Evolutionary conservation across 768 basidiomycete species (phyloP).

Genomic region (Podaxis carcinomalis): DNA sequence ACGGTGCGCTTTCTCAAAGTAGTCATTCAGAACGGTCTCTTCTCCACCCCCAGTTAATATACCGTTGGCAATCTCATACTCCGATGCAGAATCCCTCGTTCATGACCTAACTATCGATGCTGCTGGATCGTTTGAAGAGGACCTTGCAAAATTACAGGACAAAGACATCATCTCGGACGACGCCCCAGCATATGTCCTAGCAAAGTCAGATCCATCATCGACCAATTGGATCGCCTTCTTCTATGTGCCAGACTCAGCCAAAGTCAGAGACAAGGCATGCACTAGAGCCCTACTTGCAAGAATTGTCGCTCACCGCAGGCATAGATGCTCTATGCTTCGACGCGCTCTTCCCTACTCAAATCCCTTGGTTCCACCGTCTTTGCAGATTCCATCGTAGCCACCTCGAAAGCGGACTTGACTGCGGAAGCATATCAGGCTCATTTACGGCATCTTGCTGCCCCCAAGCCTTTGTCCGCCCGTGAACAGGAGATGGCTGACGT

Average conservation of each 20-base stretch:
- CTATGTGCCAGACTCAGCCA: constrained; percentile 82
- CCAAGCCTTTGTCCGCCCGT: constrained; percentile 75
- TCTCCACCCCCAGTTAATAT: constrained; percentile 10
- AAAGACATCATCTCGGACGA: constrained; percentile 49
- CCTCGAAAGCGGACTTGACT: constrained; percentile 62
- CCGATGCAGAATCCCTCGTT: constrained; percentile 59
- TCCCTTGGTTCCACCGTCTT: constrained; percentile 73
- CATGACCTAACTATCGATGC: constrained; percentile 47
- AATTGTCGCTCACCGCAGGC: constrained; percentile 2
- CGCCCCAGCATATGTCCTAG: constrained; percentile 73
- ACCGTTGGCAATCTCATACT: constrained; percentile 17
- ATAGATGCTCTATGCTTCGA: constrained; percentile 89
- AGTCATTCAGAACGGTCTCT: constrained; percentile 67
- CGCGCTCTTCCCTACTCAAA: constrained; percentile 63
- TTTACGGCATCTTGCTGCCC: constrained; percentile 63
- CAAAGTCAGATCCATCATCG: constrained; percentile 53
- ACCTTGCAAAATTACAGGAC: constrained; percentile 54
- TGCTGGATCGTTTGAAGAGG: constrained; percentile 52
- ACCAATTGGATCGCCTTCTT: constrained; percentile 70
- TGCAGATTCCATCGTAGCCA: constrained; percentile 74
- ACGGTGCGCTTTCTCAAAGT: constrained; percentile 72
- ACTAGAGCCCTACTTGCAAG: background rate
- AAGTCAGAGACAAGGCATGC: constrained; percentile 75
- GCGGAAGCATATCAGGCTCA: constrained; percentile 72
- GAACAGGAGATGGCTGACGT: constrained; percentile 83